Conservation (phyloP, 2,329 filamentous ascomycete genomes). For the Colletotrichum theobromicola region DNA sequence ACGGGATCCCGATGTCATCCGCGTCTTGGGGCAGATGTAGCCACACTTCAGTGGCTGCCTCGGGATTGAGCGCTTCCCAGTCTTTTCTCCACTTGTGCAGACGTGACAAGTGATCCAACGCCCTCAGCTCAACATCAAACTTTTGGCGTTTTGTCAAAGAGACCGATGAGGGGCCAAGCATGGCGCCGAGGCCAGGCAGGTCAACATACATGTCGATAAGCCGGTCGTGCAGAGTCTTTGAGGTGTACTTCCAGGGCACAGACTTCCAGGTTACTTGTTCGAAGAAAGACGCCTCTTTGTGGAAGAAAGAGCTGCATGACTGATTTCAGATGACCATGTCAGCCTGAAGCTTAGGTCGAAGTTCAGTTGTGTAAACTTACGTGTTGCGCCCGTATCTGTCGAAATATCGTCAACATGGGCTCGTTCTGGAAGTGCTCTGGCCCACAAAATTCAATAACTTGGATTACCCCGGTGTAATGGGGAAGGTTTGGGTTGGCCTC, state of each 20-base stretch:
- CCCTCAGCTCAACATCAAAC: neutral
- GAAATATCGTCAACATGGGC: conserved; percentile 1
- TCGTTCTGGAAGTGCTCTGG: conserved; percentile 7
- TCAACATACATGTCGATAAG: neutral
- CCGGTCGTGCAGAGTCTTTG: neutral
- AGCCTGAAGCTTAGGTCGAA: neutral
- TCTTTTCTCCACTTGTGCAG: neutral
- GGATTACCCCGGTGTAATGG: neutral
- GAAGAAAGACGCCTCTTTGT: neutral
- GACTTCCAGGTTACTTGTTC: neutral
- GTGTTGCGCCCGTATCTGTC: neutral
- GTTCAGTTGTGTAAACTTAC: neutral
- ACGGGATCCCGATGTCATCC: neutral
- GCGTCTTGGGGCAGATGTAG: neutral
- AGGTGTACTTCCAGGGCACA: neutral
- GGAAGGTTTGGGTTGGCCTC: neutral
- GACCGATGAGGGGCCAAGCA: neutral
- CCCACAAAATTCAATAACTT: neutral
- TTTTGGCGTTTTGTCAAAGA: neutral
- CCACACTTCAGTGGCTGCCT: neutral
- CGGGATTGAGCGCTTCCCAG: neutral
- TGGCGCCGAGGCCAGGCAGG: neutral
- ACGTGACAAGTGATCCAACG: neutral
- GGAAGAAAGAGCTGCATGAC: neutral
- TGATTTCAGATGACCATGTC: neutral